Evolutionary conservation across 108 stramenopile genomes (phyloP), one percentile per base, ranked within the genome.

Genomic region (Mayamaea pseudoterrestris): DNA sequence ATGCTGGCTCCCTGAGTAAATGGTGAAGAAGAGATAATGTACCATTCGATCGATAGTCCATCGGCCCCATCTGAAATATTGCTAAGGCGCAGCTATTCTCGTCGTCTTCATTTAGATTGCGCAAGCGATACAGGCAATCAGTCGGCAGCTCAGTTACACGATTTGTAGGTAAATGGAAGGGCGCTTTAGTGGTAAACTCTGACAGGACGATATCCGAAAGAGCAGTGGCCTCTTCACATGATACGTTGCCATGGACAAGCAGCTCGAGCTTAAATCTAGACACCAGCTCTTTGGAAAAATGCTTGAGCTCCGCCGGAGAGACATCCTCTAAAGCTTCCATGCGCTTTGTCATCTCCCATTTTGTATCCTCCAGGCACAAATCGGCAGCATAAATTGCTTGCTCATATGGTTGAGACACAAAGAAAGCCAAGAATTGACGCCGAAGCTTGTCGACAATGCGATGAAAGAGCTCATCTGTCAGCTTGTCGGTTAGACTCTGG

Each of bases 1-100:
- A 94, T 13, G 82, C 75, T 22, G 80, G 84, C 53, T 94, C 93
- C 35, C 63, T 55, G 11, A 88, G 50, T 40, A 93, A 60, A 39
- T 83, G 76, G 32, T 71, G 62, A 20, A 83, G 41, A 30, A 91
- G 66, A n/a, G 71, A 55, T 39, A 81, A 39, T 12, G 44, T 49
- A 6, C 77, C 74, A 35, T 70, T 68, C 20, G 29, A 22, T 27
- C 40, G 35, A 30, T 68, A 27, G 18, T 49, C 45, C 39, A 70
- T 26, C 9, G 45, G 27, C 18, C 74, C 68, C 50, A 82, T 47
- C 43, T 74, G 69, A 30, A 62, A 69, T 23, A 72, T 25, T 5
- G 47, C 28, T 31, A 57, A 14, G 3, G 61, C 25, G 27, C 60
- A 54, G 41, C 49, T 55, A 54, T 82, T 82, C 0, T 64, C 50